These are phyloP conservation scores for Cardamine chenopodiifolia DNA, from an alignment of 345 rosid species.

Conservation along the genomic window DNA sequence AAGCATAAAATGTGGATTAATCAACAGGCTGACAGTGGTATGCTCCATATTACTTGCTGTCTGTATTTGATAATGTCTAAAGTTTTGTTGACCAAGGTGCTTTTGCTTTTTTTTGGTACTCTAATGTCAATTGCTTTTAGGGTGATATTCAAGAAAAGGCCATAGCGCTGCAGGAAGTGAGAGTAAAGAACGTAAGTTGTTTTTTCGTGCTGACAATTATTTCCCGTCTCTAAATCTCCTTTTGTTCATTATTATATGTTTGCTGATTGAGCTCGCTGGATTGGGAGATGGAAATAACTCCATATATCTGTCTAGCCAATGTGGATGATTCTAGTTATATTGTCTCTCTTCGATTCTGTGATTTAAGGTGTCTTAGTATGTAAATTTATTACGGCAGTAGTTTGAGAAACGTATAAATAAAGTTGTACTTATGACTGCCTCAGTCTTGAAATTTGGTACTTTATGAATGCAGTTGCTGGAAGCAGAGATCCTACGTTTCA, in stretches of 20 bases:
- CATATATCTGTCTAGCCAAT: slow-evolving; percentile 8
- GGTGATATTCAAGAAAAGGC: slow-evolving; percentile 96
- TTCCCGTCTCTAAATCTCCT: slow-evolving; percentile 3
- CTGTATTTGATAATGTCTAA: neutral
- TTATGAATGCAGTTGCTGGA: slow-evolving; percentile 75
- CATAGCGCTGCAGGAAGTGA: slow-evolving; percentile 79
- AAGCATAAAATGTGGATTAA: slow-evolving; percentile 95
- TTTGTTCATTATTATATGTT: slow-evolving; percentile 14
- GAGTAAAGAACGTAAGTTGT: slow-evolving; percentile 90
- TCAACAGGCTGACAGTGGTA: slow-evolving; percentile 91
- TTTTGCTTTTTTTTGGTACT: slow-evolving; percentile 17
- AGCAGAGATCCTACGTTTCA: slow-evolving; percentile 75
- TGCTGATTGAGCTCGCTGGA: slow-evolving; percentile 7
- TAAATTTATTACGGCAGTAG: neutral
- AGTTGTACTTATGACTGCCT: neutral
- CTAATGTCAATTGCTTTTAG: slow-evolving; percentile 52
- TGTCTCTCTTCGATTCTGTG: slow-evolving; percentile 12
- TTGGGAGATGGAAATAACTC: neutral
- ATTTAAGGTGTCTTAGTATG: slow-evolving; percentile 5
- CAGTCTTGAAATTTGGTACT: slow-evolving; percentile 17
- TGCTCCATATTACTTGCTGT: slow-evolving; percentile 24
- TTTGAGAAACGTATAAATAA: neutral
- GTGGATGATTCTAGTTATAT: slow-evolving; percentile 26
- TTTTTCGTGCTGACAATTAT: neutral
- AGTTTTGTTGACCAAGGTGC: slow-evolving; percentile 2